Evolutionary conservation across 192 early-diverging fungal species (phyloP).

Genomic region (Backusella sp.): DNA sequence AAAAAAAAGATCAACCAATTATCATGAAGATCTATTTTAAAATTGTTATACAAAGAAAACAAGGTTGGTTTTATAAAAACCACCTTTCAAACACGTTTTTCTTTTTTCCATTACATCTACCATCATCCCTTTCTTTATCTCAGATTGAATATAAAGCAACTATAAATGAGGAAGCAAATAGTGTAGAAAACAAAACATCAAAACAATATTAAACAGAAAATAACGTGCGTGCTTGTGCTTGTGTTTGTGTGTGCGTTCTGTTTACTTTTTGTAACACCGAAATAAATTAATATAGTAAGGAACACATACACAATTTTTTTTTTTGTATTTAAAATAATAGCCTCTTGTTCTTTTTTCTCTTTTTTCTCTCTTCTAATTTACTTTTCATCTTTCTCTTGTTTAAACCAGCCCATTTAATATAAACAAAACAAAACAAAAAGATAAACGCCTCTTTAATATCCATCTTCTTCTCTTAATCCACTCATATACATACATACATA

Average conservation of each 20-base stretch:
- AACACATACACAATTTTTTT: slow-evolving; percentile 1
- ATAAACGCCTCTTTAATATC: background rate
- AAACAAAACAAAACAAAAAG: background rate
- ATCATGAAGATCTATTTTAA: slow-evolving; percentile 2
- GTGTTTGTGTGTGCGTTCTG: slow-evolving; percentile 7
- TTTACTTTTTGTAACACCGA: background rate
- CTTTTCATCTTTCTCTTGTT: background rate
- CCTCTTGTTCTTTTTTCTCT: background rate
- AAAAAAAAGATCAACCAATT: slow-evolving; percentile 1
- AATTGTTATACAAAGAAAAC: slow-evolving; percentile 2
- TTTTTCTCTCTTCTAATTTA: slow-evolving; percentile 1
- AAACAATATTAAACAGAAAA: background rate
- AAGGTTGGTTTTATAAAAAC: background rate
- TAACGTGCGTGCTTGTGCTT: background rate
- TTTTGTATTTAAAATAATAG: background rate
- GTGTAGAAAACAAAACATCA: background rate
- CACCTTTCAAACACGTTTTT: background rate
- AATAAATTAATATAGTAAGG: background rate
- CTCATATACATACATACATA: background rate
- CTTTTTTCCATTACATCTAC: background rate
- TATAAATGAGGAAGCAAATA: background rate
- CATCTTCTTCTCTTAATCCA: background rate
- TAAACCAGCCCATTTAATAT: background rate
- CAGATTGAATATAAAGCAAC: background rate
- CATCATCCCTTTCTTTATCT: background rate